Conservation (phyloP, 2,329 filamentous ascomycete species). For the Ophidiomyces ophidiicola region DNA sequence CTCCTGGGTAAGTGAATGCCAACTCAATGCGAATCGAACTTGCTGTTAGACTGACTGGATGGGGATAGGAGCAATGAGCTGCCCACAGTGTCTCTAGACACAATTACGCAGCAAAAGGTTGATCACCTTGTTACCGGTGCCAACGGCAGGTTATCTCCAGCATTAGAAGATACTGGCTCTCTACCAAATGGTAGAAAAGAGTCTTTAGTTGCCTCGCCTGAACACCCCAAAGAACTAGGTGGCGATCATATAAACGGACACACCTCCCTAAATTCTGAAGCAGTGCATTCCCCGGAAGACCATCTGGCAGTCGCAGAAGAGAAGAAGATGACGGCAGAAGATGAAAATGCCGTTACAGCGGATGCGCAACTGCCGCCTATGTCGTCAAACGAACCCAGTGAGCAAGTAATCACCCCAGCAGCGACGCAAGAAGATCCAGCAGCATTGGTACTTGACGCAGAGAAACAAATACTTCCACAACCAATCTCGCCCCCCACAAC, state of each 20-base stretch:
- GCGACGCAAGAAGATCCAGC: neutral
- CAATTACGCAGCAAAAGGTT: neutral
- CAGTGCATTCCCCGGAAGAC: neutral
- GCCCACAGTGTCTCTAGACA: neutral
- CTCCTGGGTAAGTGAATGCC: conserved; percentile 1
- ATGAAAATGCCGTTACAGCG: neutral
- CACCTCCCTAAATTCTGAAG: no score
- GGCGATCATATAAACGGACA: neutral
- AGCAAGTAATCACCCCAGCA: neutral
- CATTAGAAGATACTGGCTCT: conserved; percentile 9
- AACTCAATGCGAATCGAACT: neutral
- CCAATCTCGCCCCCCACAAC: conserved; percentile 7
- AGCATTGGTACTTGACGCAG: neutral
- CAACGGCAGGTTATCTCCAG: conserved; percentile 8
- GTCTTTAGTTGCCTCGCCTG: neutral
- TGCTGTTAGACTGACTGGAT: neutral
- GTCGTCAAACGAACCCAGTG: neutral
- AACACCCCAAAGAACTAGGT: neutral
- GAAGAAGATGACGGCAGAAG: neutral
- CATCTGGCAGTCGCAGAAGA: neutral
- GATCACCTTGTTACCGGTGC: neutral
- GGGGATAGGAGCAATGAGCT: neutral
- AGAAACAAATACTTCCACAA: neutral
- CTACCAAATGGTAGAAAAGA: conserved; percentile 5
- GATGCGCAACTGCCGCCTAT: neutral